Base-by-base conservation (phyloP, 177 flowering plant species). In the Vitis hybrid region DNA sequence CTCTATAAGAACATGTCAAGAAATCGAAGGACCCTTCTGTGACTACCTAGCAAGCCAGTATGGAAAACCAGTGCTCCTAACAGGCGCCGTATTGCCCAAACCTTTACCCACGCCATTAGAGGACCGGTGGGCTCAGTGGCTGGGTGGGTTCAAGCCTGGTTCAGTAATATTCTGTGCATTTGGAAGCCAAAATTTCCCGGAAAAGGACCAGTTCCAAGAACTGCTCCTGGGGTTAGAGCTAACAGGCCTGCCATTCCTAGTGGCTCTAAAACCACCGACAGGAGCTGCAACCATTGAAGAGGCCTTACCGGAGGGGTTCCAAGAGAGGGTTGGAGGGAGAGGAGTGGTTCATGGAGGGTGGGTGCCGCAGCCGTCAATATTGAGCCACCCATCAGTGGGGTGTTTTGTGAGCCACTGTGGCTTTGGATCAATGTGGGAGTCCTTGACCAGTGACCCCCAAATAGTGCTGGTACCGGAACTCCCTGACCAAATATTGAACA, bases 401-500 rank as follows among this genome's bases (percentile, higher is more conserved):
- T 75, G 81, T 20, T 75, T 63, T 62, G 69, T 81, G 39, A 67
- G 18, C 68, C 86, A 79, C 33, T 80, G 86, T 71, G 87, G 87
- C 62, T 79, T 65, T 55, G 84, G 86, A 0, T 81, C 88, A 2
- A 76, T 80, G 84, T 81, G 82, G 85, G 88, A 83, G 75, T 60
- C 79, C 1, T 31, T 83, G 62, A 70, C 70, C 76, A 75, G 82
- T 61, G 73, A 78, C 33, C 67, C 72, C 19, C 87, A 84, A 59
- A 70, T 86, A 5, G 89, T 85, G 65, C 8, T 80, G 65, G 53
- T 86, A 19, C 89, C 92, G 1, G 74, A 74, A 1, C n/a, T 72
- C 49, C 80, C 69, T 13, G 90, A 89, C 67, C 93, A 86, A 62
- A 74, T 89, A 6, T 13, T 83, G 60, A 86, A 85, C 74, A 76